A percentile compares a stretch with the other conserved stretches of the same genome.
Evolutionary conservation across 306 rosid species (phyloP).

Genomic region (Pterocarpus macrocarpus): DNA sequence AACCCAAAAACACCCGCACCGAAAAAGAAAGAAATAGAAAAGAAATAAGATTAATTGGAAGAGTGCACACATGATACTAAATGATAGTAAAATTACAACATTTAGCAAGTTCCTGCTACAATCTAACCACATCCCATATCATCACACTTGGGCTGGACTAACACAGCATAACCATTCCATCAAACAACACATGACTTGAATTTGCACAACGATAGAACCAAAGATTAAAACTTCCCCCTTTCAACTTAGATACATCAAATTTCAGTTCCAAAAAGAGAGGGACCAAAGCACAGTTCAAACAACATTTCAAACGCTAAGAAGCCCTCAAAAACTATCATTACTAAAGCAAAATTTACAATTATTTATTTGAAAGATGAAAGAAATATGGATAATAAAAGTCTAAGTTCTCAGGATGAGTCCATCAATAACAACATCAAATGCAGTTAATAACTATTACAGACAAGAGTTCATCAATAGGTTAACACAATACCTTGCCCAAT

Average conservation of each 20-base stretch:
- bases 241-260: background rate
- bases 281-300: conserved; percentile 32
- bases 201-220: background rate
- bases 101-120: conserved; percentile 28
- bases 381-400: background rate
- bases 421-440: conserved; percentile 37
- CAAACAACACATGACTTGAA: conserved; percentile 2
- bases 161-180: conserved; percentile 10
- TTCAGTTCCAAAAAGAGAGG: background rate
- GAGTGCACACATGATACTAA: no score
- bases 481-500: conserved; percentile 72
- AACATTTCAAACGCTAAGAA: conserved; percentile 12
- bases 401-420: background rate
- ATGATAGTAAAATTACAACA: background rate
- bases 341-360: background rate
- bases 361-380: background rate
- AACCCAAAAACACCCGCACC: no score
- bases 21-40: no score
- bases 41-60: no score
- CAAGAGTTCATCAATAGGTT: conserved; percentile 31
- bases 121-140: conserved; percentile 4
- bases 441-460: conserved; percentile 15
- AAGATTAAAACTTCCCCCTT: background rate
- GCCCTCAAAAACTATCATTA: conserved; percentile 28
- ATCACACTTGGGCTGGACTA: conserved; percentile 28